Evolutionary conservation across 1,284 basidiomycete genomes (phyloP), one percentile per base, ranked within the genome.

Genomic region (Sphaerobolus stellatus): DNA sequence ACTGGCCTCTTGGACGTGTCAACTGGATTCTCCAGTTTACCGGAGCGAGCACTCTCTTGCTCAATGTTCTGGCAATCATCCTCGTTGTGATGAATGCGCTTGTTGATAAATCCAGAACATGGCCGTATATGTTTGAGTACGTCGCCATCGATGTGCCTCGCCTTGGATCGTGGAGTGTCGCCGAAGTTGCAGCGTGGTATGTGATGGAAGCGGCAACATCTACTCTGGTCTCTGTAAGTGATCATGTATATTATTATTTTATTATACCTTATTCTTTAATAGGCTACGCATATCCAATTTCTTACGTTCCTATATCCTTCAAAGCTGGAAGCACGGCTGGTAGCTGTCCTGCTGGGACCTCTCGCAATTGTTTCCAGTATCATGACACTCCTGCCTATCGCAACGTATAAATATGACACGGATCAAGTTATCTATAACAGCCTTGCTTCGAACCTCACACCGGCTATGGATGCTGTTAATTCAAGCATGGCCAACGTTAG

Each of bases 271-370:
- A 52, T 30, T 27, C 11, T 5, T 36, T 29, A 28, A 41, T 53
- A 97, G 92, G 88, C 94, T 57, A 97, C 96, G 0, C 95, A 99
- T 72, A 98, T 99, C 52, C 97, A 99, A 69, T 98, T 98, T 72
- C 78, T 99, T 54, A 97, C 96, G 2, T 81, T 99, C 5, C 81
- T 99, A 18, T 99, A 93, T 68, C 96, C 96, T 1, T 98, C 97
- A 4, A 76, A 81, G n/a, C 82, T 96, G 33, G 97, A 99, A 72
- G 87, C 84, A 4, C 79, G 88, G 22, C 82, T 99, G 48, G 96
- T 99, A 56, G 88, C 94, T 64, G 77, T 84, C 59, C 79, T 97
- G 33, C 83, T 98, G 11, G 92, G 91, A 79, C 96, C 96, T 0
- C 78, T 99, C 11, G 94, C 94, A 1, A 72, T 98, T 58, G 79